Percentiles rank a stretch among this genome's conserved stretches.
These are phyloP conservation scores for Pythium biforme DNA, from an alignment of 352 stramenopile genomes.

Conservation along the genomic window DNA sequence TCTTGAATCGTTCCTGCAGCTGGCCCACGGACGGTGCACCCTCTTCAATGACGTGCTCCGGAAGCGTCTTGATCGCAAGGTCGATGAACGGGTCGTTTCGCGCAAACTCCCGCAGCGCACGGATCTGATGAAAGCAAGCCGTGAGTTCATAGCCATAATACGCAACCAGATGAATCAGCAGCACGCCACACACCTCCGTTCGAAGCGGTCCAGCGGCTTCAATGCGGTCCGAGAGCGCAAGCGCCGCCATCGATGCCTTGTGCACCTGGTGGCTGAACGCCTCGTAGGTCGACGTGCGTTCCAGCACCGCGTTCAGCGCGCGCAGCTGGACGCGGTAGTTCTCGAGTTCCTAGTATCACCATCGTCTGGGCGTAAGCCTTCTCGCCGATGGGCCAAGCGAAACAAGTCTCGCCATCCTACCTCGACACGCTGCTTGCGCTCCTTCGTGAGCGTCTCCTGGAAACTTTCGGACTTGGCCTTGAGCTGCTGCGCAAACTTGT, in stretches of 20 bases:
- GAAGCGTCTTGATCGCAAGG: constrained; percentile 58
- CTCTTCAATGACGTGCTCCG: constrained; percentile 56
- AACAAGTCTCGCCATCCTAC: constrained; percentile 8
- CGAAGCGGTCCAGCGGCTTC: constrained; percentile 69
- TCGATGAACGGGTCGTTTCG: constrained; percentile 79
- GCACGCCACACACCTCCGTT: constrained; percentile 42
- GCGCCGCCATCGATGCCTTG: constrained; percentile 75
- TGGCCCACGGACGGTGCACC: constrained; percentile 71
- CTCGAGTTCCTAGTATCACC: constrained; percentile 41
- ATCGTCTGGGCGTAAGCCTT: background rate
- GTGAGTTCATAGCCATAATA: too few species aligned
- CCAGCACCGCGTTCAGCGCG: constrained; percentile 64
- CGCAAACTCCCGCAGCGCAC: constrained; percentile 61
- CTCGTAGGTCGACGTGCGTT: constrained; percentile 79
- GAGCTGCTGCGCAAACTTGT: constrained; percentile 47
- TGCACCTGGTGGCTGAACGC: constrained; percentile 84
- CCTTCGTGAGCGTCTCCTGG: constrained; percentile 54
- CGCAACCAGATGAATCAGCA: too few species aligned
- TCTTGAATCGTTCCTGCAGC: constrained; percentile 82
- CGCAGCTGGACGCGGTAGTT: constrained; percentile 63
- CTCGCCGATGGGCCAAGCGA: background rate
- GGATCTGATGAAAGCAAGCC: constrained; percentile 52
- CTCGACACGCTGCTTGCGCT: constrained; percentile 59
- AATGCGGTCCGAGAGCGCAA: constrained; percentile 78
- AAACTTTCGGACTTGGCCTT: constrained; percentile 51